Evolutionary conservation across 208 protist species (phyloP), one percentile per base, ranked within the genome.

Genomic region (Trypanosoma mega): DNA sequence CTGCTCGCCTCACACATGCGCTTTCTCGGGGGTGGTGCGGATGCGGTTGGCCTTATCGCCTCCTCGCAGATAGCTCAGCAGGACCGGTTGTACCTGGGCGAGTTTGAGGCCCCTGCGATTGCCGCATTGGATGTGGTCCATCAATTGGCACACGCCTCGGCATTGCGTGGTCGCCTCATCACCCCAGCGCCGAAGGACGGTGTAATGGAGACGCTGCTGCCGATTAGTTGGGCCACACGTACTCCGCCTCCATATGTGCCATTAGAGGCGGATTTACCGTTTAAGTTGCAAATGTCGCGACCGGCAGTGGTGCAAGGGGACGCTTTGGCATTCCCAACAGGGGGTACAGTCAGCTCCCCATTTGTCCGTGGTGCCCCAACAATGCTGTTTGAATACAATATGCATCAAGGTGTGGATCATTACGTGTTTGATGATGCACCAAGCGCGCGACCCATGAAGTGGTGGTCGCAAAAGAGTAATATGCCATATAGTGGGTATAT

Each of bases 391-490:
- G 85, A 92, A 70, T 92, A 86, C 67, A 77, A 84, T 55, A 34
- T 95, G 30, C 85, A 90, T 44, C 85, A 93, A 47, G 89, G 89
- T 16, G 83, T 90, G 18, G 83, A 89, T 41, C 85, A 92, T 54
- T 95, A 93, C 72, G 58, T 91, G 66, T 92, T 82, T 64, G 85
- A 95, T 60, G 81, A 93, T 58, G 76, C 79, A 51, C 85, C 89
- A 11, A 92, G 78, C 54, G 75, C 81, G 27, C 68, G 85, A 37
- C 85, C 89, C 48, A 73, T 87, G 41, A 90, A 91, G 71, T 95
- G 89, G 86, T 95, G 89, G 89, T 87, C 74, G 51, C 89, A 95
- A 31, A 92, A 92, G 65, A 88, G 80, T 20, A 92, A 91, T 69
- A 80, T 92, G 69, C 89, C 89, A 27, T 95, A 95, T 76, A 92